phyloP scores from a whole-genome alignment of 2,329 filamentous ascomycete genomes.

The Fusarium agapanthi region DNA sequence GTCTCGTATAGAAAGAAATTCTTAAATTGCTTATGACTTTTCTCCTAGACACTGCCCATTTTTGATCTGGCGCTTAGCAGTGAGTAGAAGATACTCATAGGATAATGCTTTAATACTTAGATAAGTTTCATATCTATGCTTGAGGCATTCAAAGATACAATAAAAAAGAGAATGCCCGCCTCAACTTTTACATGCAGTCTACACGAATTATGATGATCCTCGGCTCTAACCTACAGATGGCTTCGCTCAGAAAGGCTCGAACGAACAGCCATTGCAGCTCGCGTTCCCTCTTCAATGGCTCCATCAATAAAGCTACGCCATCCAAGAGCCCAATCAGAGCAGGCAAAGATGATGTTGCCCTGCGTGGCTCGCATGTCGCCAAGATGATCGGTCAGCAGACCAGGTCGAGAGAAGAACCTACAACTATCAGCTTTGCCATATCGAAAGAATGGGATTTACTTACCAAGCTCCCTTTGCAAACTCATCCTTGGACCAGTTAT shows the following conservation, averaged over 20 bases:
- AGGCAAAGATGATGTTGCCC: constrained; percentile 57
- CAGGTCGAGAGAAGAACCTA: constrained; percentile 51
- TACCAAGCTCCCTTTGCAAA: constrained; percentile 56
- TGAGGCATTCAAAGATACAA: too few relatives aligned
- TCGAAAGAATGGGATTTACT: not conserved
- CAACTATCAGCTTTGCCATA: rapidly evolving
- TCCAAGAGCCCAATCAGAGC: constrained; percentile 58
- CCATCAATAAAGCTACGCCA: constrained; percentile 62
- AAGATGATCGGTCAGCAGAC: constrained; percentile 50
- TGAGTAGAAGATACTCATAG: not conserved
- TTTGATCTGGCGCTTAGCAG: too few relatives aligned
- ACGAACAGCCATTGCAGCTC: constrained; percentile 38
- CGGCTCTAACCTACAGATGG: not conserved
- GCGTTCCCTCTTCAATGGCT: constrained; percentile 55
- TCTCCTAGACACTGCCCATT: rapidly evolving
- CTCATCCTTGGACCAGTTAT: constrained; percentile 59
- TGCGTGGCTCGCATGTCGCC: constrained; percentile 52
- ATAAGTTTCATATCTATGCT: too few relatives aligned
- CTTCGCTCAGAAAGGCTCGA: constrained; percentile 5
- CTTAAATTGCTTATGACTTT: not conserved
- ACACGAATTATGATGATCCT: not conserved
- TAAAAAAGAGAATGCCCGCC: not conserved
- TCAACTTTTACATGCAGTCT: not conserved
- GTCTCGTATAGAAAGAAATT: rapidly evolving
- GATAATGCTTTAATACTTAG: rapidly evolving